Evolutionary conservation across 2,329 filamentous ascomycete genomes (phyloP).

Genomic region (Graphium sp.): DNA sequence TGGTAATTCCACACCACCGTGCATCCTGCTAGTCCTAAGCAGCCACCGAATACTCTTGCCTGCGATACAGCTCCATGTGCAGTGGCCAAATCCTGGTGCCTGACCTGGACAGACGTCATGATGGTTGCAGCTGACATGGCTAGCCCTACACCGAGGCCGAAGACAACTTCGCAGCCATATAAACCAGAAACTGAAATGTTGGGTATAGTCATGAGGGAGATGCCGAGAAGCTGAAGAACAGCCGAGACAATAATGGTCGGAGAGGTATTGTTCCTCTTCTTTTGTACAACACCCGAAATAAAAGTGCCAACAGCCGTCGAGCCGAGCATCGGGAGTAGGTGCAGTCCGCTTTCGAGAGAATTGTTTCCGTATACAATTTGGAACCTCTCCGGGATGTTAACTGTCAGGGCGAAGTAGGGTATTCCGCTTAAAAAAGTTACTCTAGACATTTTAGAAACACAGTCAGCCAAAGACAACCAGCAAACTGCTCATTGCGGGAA

Average conservation of each 20-base stretch:
- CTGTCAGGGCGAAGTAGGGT: constrained; percentile 38
- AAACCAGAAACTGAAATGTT: constrained; percentile 19
- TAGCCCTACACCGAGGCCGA: constrained; percentile 42
- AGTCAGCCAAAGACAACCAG: neutral
- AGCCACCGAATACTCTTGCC: constrained; percentile 40
- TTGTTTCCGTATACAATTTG: constrained; percentile 39
- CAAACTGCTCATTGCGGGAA: neutral
- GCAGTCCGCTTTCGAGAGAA: constrained; percentile 35
- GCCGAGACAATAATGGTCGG: constrained; percentile 30
- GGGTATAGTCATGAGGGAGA: constrained; percentile 26
- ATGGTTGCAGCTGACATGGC: constrained; percentile 40
- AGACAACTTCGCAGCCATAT: constrained; percentile 37
- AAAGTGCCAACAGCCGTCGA: constrained; percentile 39
- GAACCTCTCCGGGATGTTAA: constrained; percentile 41
- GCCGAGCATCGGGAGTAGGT: constrained; percentile 40
- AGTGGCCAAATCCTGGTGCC: constrained; percentile 33
- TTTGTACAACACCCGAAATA: constrained; percentile 33
- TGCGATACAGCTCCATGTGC: constrained; percentile 44
- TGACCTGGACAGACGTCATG: constrained; percentile 32
- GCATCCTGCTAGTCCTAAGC: constrained; percentile 38
- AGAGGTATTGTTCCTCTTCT: constrained; percentile 34
- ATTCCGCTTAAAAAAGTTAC: constrained; percentile 40
- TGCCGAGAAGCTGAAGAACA: constrained; percentile 32
- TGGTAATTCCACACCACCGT: constrained; percentile 38
- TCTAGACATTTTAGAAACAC: constrained; percentile 13